phyloP scores from a whole-genome alignment of 2,329 filamentous ascomycete genomes.

The Penicillium capsulatum region DNA sequence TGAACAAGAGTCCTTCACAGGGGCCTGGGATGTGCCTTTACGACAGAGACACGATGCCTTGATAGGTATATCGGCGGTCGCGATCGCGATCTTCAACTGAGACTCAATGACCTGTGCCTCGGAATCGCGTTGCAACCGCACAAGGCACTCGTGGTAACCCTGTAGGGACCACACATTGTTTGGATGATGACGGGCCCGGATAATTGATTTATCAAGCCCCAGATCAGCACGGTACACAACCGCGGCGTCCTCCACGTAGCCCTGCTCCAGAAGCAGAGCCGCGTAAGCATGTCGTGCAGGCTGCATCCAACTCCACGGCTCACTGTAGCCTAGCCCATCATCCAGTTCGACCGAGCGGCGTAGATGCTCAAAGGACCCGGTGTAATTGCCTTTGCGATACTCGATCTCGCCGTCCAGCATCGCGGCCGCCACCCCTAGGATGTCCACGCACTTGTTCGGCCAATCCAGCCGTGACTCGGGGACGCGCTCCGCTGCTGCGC shows the following conservation, averaged over 20 bases:
- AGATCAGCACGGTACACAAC: constrained; percentile 59
- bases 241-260: constrained; percentile 53
- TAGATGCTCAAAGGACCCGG: constrained; percentile 57
- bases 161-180: constrained; percentile 74
- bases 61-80: constrained; percentile 58
- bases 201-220: constrained; percentile 56
- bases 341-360: constrained; percentile 56
- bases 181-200: constrained; percentile 62
- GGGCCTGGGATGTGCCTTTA: no score
- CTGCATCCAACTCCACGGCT: constrained; percentile 79
- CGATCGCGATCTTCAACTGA: constrained; percentile 51
- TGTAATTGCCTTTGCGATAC: constrained; percentile 60
- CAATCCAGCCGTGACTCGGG: constrained; percentile 61
- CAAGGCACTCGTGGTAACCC: constrained; percentile 67
- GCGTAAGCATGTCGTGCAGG: constrained; percentile 67
- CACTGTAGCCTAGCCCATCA: constrained; percentile 63
- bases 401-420: constrained; percentile 73
- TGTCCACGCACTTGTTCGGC: constrained; percentile 62
- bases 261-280: constrained; percentile 65
- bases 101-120: constrained; percentile 49
- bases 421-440: constrained; percentile 57
- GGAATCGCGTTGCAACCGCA: constrained; percentile 48
- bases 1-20: no score
- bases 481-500: constrained; percentile 50
- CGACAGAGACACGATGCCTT: constrained; percentile 58